Evolutionary conservation across 164 flowering plant genomes (phyloP), one percentile per base, ranked within the genome.

Genomic region (Aristolochia contorta): DNA sequence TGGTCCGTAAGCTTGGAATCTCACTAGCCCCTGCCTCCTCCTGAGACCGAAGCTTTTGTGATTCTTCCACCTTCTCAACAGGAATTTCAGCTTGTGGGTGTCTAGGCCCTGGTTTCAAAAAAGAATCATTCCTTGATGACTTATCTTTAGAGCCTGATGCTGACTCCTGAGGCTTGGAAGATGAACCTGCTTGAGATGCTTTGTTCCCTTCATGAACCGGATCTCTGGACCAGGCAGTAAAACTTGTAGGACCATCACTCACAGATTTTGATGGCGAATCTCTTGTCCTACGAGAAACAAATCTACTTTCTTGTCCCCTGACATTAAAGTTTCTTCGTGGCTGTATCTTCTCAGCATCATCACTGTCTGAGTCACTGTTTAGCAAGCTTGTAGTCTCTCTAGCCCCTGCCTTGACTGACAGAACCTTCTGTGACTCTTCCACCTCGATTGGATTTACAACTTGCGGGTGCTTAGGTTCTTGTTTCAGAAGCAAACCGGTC

Each of bases 201-300:
- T 61, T 75, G 58, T 66, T 73, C 57, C 60, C 71, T 4, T 12
- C n/a, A 16, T 60, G 49, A 57, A 22, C 56, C 16, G 72, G 55
- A 56, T 61, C 64, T 61, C 61, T 63, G 12, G 75, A 59, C 21
- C 61, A 37, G 43, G 43, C 43, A 37, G 12, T 16, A 22, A 18
- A 60, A 27, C 57, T 71, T 43, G 24, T 64, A 61, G 47, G 54
- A 7, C 21, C 69, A 69, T 50, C 64, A 25, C 43, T 63, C 14
- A 30, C 58, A 37, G 75, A 45, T 16, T 30, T 58, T 65, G 59
- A 18, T 21, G 79, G 67, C 55, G 79, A 63, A 62, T 65, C 76
- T 60, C 70, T 83, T 45, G 87, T 80, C 76, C 91, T 77, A 57
- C 78, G 80, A 72, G 91, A 83, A 59, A 72, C 27, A 53, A 65